These are phyloP conservation scores for Pseudozyma flocculosa DNA, from an alignment of 1,284 basidiomycete species.

Conservation along the genomic window DNA sequence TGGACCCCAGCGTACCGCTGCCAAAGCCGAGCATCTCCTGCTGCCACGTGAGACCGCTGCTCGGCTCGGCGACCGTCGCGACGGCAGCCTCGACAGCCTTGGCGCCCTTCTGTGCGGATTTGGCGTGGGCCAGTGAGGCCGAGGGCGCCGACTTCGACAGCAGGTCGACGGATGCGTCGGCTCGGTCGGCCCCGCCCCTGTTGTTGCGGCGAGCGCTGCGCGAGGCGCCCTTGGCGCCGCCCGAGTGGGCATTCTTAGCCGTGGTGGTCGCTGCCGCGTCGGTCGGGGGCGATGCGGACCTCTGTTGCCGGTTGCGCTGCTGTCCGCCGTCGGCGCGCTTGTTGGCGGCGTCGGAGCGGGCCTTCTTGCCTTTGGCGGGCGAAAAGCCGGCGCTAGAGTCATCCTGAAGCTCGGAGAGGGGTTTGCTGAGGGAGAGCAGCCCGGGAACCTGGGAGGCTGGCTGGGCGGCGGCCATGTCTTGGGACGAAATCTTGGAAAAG, in stretches of 20 bases:
- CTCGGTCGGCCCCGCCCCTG: not conserved
- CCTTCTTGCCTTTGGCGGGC: slow-evolving; percentile 14
- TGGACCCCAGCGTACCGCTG: slow-evolving; percentile 8
- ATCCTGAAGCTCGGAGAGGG: slow-evolving; percentile 15
- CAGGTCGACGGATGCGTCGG: slow-evolving; percentile 20
- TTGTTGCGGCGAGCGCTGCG: not conserved
- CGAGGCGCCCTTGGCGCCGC: not conserved
- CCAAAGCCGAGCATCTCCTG: slow-evolving; percentile 30
- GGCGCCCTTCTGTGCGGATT: not conserved
- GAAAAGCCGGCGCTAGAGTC: not conserved
- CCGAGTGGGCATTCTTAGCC: not conserved
- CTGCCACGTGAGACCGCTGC: slow-evolving; percentile 39
- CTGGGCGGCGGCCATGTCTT: slow-evolving; percentile 3
- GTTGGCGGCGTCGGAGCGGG: no score
- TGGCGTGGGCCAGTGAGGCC: slow-evolving; percentile 7
- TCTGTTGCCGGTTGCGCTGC: slow-evolving; percentile 1
- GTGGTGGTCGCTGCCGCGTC: not conserved
- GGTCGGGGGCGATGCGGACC: not conserved
- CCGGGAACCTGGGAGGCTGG: slow-evolving; percentile 22
- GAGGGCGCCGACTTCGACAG: slow-evolving; percentile 36
- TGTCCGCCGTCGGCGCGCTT: not conserved
- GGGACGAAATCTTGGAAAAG: slow-evolving; percentile 3
- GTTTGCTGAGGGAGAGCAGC: slow-evolving; percentile 40
- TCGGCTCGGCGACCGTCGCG: slow-evolving; percentile 5
- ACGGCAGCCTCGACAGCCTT: slow-evolving; percentile 4